phyloP scores from a whole-genome alignment of 441 rosid species.

The Adansonia madagascariensis region DNA sequence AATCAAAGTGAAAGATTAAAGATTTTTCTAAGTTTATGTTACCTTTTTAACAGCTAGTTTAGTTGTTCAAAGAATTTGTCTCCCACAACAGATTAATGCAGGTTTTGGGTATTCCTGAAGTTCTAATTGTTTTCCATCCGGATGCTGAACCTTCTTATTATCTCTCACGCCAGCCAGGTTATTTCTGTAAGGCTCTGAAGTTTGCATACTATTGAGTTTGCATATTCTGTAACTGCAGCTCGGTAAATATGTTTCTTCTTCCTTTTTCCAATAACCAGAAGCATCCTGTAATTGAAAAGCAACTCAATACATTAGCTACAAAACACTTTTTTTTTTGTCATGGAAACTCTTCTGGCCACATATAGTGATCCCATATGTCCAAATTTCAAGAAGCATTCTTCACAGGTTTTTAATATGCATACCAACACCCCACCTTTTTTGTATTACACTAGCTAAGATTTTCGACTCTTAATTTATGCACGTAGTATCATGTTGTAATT shows the following conservation, averaged over 20 bases:
- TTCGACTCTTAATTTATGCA: background rate
- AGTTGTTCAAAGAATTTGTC: too few species aligned
- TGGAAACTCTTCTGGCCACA: slow-evolving; percentile 59
- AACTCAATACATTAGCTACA: slow-evolving; percentile 59
- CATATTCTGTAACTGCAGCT: background rate
- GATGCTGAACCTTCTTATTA: slow-evolving; percentile 90
- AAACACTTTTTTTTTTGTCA: slow-evolving; percentile 66
- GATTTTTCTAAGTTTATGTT: too few species aligned
- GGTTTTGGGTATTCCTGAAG: slow-evolving; percentile 92
- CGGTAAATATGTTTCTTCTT: background rate
- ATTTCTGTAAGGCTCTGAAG: slow-evolving; percentile 55
- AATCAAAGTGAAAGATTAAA: too few species aligned
- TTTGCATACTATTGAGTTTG: slow-evolving; percentile 36
- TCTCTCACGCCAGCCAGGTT: slow-evolving; percentile 80
- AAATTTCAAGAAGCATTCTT: slow-evolving; percentile 56
- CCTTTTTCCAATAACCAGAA: slow-evolving; percentile 41
- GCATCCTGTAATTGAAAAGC: slow-evolving; percentile 57
- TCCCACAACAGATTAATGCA: slow-evolving; percentile 30
- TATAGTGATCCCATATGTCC: slow-evolving; percentile 57
- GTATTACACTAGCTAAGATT: background rate
- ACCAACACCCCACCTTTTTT: background rate
- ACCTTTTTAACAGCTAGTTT: too few species aligned
- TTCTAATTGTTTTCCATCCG: slow-evolving; percentile 84
- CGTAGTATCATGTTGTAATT: background rate
- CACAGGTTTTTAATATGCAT: slow-evolving; percentile 50